These are phyloP conservation scores for Coniochaeta prunicola DNA, from an alignment of 2,329 filamentous ascomycete genomes.

Conservation along the genomic window DNA sequence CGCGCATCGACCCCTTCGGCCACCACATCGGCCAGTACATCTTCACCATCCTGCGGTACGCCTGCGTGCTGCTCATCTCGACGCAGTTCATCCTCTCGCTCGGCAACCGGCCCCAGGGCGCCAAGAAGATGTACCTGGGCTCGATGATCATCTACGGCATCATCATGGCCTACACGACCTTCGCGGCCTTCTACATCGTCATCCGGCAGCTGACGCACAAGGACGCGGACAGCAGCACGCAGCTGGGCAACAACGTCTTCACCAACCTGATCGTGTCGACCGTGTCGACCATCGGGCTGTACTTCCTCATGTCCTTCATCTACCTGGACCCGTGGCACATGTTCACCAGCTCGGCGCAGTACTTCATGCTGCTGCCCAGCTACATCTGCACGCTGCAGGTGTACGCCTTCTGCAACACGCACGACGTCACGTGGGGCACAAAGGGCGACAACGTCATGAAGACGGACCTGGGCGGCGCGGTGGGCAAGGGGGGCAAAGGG, in stretches of 20 bases:
- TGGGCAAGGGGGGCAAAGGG: constrained; percentile 42
- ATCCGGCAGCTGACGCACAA: constrained; percentile 63
- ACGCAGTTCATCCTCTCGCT: constrained; percentile 95
- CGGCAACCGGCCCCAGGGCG: constrained; percentile 91
- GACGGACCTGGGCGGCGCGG: constrained; percentile 84
- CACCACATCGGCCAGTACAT: constrained; percentile 78
- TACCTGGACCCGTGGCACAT: constrained; percentile 99
- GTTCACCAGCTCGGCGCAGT: constrained; percentile 86
- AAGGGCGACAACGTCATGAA: constrained; percentile 96
- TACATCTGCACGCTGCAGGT: constrained; percentile 98
- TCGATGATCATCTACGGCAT: constrained; percentile 86
- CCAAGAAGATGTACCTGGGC: constrained; percentile 80
- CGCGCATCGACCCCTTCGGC: constrained; percentile 80
- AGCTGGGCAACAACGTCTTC: constrained; percentile 80
- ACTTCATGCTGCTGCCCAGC: constrained; percentile 83
- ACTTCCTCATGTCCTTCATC: constrained; percentile 92
- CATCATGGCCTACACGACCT: constrained; percentile 95
- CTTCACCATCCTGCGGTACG: constrained; percentile 80
- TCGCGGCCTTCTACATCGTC: constrained; percentile 84
- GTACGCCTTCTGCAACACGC: constrained; percentile 98
- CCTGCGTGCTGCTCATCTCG: constrained; percentile 78
- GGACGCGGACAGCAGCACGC: constrained; percentile 34
- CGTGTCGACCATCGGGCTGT: constrained; percentile 83
- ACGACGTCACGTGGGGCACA: constrained; percentile 98
- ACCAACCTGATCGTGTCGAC: constrained; percentile 89